These are phyloP conservation scores for Amanita rubescens DNA, from an alignment of 768 basidiomycete species.

Conservation along the genomic window DNA sequence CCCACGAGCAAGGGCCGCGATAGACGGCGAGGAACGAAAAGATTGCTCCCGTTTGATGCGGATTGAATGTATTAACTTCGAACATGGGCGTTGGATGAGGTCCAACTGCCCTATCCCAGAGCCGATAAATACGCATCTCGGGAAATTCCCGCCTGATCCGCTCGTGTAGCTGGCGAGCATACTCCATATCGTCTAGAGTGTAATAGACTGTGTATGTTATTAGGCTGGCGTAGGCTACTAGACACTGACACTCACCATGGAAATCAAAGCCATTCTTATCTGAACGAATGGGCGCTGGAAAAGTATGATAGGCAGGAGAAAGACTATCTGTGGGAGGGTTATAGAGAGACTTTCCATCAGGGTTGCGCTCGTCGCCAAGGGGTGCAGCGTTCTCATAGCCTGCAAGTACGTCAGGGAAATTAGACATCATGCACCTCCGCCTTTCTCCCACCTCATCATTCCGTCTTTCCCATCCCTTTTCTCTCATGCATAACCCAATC, in stretches of 20 bases:
- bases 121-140: conserved; percentile 57
- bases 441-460: conserved; percentile 43
- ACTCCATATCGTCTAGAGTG: conserved; percentile 40
- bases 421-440: conserved; percentile 31
- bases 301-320: conserved; percentile 46
- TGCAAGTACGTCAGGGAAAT: conserved; percentile 28
- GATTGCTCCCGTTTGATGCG: conserved; percentile 61
- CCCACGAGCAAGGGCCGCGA: conserved; percentile 67
- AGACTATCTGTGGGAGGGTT: conserved; percentile 34
- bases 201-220: conserved; percentile 48
- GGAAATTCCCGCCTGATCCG: conserved; percentile 59
- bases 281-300: conserved; percentile 46
- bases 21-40: conserved; percentile 64
- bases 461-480: conserved; percentile 45
- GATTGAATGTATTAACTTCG: conserved; percentile 58
- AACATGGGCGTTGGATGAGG: conserved; percentile 72
- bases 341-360: conserved; percentile 50
- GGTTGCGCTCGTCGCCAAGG: conserved; percentile 37
- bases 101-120: conserved; percentile 58
- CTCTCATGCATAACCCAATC: conserved; percentile 38
- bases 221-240: too few species aligned
- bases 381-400: conserved; percentile 15
- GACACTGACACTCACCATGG: too few species aligned
- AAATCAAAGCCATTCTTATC: conserved; percentile 65
- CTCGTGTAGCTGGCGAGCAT: conserved; percentile 51